Base-by-base conservation (phyloP, 2,329 filamentous ascomycete species). In the Aureobasidium sp. region DNA sequence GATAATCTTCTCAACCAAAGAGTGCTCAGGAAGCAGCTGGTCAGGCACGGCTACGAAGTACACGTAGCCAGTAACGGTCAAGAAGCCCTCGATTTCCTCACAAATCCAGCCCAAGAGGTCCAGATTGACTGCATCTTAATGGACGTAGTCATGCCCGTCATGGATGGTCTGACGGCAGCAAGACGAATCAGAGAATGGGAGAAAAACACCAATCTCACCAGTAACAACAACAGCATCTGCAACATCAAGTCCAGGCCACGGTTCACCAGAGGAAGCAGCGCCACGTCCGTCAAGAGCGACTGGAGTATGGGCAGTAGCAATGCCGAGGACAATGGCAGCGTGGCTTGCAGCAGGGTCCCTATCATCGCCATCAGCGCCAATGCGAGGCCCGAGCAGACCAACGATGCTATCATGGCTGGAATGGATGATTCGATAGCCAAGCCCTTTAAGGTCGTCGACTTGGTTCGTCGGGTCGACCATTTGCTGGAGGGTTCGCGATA, bases 291-390 rank as follows among this genome's bases (percentile, higher is more conserved):
- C 53, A 76, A 80, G 27, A 75, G 77, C 61, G 86, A 88, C 67
- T 36, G 42, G 31, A 52, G 51, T 27, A 6, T 39, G 27, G 48
- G n/a, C 25, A 56, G 52, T 27, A 57, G 27, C 39, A 44, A 31
- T 25, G 8, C 20, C n/a, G 29, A 45, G 9, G 53, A 57, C 29
- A 25, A n/a, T 11, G n/a, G 22, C 22, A 29, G 41, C 20, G 4
- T 20, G 9, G n/a, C 17, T 17, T 37, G n/a, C 17, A 45, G 9
- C 31, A 58, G 42, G 31, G 82, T 89, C 8, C 86, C 87, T 2
- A 87, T 89, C 65, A 87, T 89, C 67, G 86, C 85, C n/a, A 86
- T 87, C 27, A 90, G 87, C 27, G 88, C 88, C 1, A 90, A 91
- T 71, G 87, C 87, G 25, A 79, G 88, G 70, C 81, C 82, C 1